Evolutionary conservation across 139 green algal genomes (phyloP).

Genomic region (Bryopsis sp.): DNA sequence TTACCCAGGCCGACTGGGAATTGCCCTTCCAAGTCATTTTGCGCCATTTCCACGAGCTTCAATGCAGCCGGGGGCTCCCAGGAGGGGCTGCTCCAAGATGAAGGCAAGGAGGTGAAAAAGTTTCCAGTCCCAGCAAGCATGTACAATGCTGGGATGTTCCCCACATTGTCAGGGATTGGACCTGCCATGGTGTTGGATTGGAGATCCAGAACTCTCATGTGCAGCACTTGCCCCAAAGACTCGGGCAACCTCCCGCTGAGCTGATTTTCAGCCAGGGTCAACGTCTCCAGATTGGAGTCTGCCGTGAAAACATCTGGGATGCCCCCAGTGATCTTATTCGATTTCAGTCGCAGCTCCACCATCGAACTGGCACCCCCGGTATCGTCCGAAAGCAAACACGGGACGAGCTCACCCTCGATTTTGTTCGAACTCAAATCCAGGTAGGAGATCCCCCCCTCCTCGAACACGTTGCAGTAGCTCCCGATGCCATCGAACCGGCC

Average conservation of each 20-base stretch:
- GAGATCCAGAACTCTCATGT: not conserved
- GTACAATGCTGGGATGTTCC: not conserved
- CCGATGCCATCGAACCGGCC: not conserved
- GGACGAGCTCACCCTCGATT: not conserved
- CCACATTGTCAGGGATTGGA: not conserved
- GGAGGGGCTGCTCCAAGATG: not conserved
- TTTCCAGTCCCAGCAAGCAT: not conserved
- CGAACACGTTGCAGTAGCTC: not conserved
- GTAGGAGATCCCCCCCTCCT: too few species aligned
- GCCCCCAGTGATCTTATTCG: not conserved
- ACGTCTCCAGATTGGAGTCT: not conserved
- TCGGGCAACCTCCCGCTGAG: not conserved
- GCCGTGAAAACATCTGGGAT: conserved; percentile 6
- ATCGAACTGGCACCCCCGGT: not conserved
- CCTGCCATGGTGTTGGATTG: not conserved
- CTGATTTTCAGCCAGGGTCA: conserved; percentile 5
- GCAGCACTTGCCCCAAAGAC: not conserved
- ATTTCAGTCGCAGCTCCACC: not conserved
- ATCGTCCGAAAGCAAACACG: conserved; percentile 3
- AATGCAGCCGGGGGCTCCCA: not conserved
- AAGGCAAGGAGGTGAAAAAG: not conserved
- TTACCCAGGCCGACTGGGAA: not conserved
- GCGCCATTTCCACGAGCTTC: not conserved
- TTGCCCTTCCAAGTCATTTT: conserved; percentile 6
- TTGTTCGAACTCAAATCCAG: not conserved